phyloP scores from a whole-genome alignment of 371 early-diverging fungal species.

The Dichotomocladium elegans region DNA sequence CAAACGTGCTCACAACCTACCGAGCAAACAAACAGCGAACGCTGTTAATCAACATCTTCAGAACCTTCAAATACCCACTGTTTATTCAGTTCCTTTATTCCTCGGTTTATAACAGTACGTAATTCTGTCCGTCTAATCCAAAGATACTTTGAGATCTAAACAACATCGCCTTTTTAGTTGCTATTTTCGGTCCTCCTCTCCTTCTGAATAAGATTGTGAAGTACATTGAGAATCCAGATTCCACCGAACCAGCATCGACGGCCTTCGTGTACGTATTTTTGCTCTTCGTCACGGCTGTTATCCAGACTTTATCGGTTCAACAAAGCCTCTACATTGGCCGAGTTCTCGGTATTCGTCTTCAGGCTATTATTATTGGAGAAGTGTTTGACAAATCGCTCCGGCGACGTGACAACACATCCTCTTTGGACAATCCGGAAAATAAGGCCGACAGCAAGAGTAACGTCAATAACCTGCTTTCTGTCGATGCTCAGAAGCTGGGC shows the following conservation, averaged over 20 bases:
- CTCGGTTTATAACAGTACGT: slow-evolving; percentile 34
- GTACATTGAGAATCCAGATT: slow-evolving; percentile 43
- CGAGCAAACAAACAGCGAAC: slow-evolving; percentile 5
- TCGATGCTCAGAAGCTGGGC: slow-evolving; percentile 54
- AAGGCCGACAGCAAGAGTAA: slow-evolving; percentile 29
- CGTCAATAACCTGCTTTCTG: slow-evolving; percentile 49
- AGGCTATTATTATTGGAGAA: slow-evolving; percentile 58
- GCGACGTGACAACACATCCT: slow-evolving; percentile 39
- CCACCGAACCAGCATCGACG: slow-evolving; percentile 19
- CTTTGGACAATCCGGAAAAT: slow-evolving; percentile 11
- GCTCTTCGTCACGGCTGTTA: slow-evolving; percentile 45
- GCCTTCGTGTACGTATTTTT: slow-evolving; percentile 60
- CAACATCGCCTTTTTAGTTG: slow-evolving; percentile 1
- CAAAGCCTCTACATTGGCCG: slow-evolving; percentile 54
- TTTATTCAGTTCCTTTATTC: slow-evolving; percentile 39
- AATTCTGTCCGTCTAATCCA: no score
- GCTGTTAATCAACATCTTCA: slow-evolving; percentile 8
- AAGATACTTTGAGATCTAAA: background rate
- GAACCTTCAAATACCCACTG: slow-evolving; percentile 33
- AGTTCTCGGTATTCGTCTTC: slow-evolving; percentile 46
- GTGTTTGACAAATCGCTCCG: slow-evolving; percentile 54
- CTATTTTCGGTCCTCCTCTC: slow-evolving; percentile 52
- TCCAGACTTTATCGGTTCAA: slow-evolving; percentile 47
- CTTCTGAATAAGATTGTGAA: slow-evolving; percentile 54
- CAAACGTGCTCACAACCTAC: slow-evolving; percentile 19